Base-by-base conservation (phyloP, 2,329 filamentous ascomycete species). In the Claviceps sp. region DNA sequence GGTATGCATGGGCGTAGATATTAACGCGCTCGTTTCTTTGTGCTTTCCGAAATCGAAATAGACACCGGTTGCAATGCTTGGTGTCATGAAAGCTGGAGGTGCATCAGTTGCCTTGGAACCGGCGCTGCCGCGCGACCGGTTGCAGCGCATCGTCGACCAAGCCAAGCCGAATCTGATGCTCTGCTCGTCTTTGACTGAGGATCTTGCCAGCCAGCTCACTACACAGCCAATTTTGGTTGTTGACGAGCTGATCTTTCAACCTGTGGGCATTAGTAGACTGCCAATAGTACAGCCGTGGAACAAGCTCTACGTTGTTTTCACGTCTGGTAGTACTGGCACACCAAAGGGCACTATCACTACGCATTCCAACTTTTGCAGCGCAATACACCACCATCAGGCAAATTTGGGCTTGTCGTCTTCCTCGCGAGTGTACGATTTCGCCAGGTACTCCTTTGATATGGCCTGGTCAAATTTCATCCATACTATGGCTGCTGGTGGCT, bases 391-490 rank as follows among this genome's bases (percentile, higher is more conserved):
- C 13, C 17, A 49, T 17, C 24, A 13, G 22, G 24, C 40, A 10
- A 2, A 10, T 16, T 5, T 34, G 3, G 10, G 10, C 1, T 26
- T 30, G 5, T 14, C 40, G 2, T 7, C 24, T 26, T n/a, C n/a
- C 4, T 42, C 39, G 14, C 47, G 47, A 14, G 47, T 49, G 8
- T 57, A 47, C 16, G 53, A 60, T 11, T 60, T 58, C 40, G 55
- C 58, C 10, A 53, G 55, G 6, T 59, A 56, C 39, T 56, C 57
- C 2, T 60, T 59, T 16, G 56, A 59, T n/a, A 52, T 57, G 5
- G 53, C 53, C 10, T 51, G 56, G 11, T 52, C 54, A 4, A 56
- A 60, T 48, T 50, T 55, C 26, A 45, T 60, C 1, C 47, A 52
- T 11, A 57, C 57, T 3, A 49, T 58, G 4, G 54, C 49, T 17